Base-by-base conservation (phyloP, 1,139 yeast genomes). In the Hyphopichia pseudoburtonii region DNA sequence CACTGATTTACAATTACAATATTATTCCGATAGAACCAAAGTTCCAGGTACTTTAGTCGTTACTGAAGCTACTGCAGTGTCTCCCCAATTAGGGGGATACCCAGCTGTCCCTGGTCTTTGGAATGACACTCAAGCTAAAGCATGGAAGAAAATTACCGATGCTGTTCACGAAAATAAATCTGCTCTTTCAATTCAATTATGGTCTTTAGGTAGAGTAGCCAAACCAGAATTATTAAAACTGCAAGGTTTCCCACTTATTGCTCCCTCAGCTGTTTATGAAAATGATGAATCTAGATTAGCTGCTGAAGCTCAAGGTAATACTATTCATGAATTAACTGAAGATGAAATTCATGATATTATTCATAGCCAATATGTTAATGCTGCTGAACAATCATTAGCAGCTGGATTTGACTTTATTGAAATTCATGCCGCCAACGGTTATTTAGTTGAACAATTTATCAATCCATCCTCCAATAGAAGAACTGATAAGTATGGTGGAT, bases 121-220 rank as follows among this genome's bases (percentile, higher is more conserved):
- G 66, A 62, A 62, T 29, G 58, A 62, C 6, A 62, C 60, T 19
- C 82, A 78, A 43, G 52, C 65, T 27, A 61, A 50, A n/a, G 73
- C 66, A 16, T 80, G 83, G 81, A 69, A 61, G 38, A 57, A 63
- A 43, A 66, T 80, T 35, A 61, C 68, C 32, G 68, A 70, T 17
- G 66, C 59, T 10, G 70, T 81, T 35, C 87, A 81, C 47, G 64
- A 57, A 23, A 73, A 81, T 46, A 68, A 73, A 16, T 69, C 83
- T 1, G 67, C 52, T 41, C 56, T 77, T 8, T 70, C 73, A 41
- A 52, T 72, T 27, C 92, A 84, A 57, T 51, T 84, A 33, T 80
- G 83, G 79, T 72, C 66, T 18, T 42, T 46, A 9, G 61, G 61
- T 6, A 43, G 62, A 40, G 44, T 42, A 25, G 38, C 50, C 3